Evolutionary conservation across 2,329 filamentous ascomycete genomes (phyloP).

Genomic region (Cladosporium halotolerans): DNA sequence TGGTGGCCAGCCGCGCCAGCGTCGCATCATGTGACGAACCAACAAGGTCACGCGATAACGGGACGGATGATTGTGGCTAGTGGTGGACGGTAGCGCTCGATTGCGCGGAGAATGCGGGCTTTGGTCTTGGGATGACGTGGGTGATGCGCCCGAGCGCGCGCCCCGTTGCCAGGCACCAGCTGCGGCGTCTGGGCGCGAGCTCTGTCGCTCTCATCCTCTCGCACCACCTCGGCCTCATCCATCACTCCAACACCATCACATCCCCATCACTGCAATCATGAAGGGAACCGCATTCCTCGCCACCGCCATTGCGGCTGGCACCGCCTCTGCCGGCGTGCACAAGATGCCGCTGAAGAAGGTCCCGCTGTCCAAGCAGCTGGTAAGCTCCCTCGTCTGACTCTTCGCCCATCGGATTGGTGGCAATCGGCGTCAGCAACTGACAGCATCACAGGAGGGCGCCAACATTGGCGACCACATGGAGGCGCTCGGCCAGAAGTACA

Average conservation of each 20-base stretch:
- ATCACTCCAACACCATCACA: slow-evolving; percentile 3
- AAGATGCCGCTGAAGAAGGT: slow-evolving; percentile 92
- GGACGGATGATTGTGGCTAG: neutral
- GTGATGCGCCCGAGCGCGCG: neutral
- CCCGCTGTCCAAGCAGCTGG: slow-evolving; percentile 83
- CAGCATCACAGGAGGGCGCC: slow-evolving; percentile 55
- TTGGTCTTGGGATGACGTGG: slow-evolving; percentile 3
- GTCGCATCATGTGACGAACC: neutral
- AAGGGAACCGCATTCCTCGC: slow-evolving; percentile 77
- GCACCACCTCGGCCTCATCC: neutral
- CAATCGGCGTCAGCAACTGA: slow-evolving; percentile 47
- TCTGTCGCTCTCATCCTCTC: neutral
- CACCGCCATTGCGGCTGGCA: slow-evolving; percentile 64
- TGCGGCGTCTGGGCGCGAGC: neutral
- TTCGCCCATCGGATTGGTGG: slow-evolving; percentile 33
- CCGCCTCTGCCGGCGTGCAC: slow-evolving; percentile 79
- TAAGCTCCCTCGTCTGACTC: slow-evolving; percentile 43
- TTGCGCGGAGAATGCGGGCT: slow-evolving; percentile 7
- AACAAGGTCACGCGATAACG: slow-evolving; percentile 11
- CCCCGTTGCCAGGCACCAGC: neutral
- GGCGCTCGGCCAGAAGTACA: slow-evolving; percentile 90
- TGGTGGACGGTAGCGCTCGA: neutral
- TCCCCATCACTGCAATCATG: slow-evolving; percentile 48
- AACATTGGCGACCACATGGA: slow-evolving; percentile 76
- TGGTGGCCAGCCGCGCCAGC: too few relatives aligned